Base-by-base conservation (phyloP, 495 filamentous ascomycete species). In the Hypoxylon intermedium region DNA sequence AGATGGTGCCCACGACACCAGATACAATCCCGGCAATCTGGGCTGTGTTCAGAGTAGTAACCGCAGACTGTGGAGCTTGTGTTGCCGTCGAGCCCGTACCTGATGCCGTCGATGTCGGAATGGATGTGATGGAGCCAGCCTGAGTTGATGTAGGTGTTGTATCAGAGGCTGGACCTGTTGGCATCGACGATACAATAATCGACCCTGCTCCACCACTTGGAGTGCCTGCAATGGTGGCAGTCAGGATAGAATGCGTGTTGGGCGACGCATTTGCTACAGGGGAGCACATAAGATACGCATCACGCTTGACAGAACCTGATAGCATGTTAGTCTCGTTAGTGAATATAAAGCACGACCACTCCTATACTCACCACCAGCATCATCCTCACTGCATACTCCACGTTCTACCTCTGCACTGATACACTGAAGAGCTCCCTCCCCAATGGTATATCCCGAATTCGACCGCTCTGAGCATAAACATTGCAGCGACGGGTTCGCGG, bases 361-460 rank as follows among this genome's bases (percentile, higher is more conserved):
- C 24, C 11, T 45, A 42, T 30, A 63, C 76, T 75, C 56, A 82
- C 80, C 49, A 33, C 61, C 53, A 1, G 65, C 67, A 43, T 77
- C 69, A 9, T 53, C 42, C 2, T 68, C 73, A 37, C 60, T 51
- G 58, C 82, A 84, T 6, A 53, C 54, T 7, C 79, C 80, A 36
- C 74, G 55, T 41, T 64, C 64, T 31, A 42, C 63, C 63, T 80
- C 76, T 16, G 81, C 79, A 41, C 80, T 69, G 9, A 86, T 78
- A 67, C 89, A 92, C 54, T 82, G 80, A 51, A 89, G 67, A 6
- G 82, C 85, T 5, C 79, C 87, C 70, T 91, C 89, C 9, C 88
- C 88, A 42, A 93, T 50, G 0, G 89, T 90, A 53, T 86, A 86
- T 24, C 86, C 87, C 52, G 79, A 81, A 9, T 63, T 68, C n/a